A percentile compares a stretch with the other conserved stretches of the same genome.
Evolutionary conservation across 306 rosid species (phyloP).

Genomic region (Trichosanthes cucumerina): DNA sequence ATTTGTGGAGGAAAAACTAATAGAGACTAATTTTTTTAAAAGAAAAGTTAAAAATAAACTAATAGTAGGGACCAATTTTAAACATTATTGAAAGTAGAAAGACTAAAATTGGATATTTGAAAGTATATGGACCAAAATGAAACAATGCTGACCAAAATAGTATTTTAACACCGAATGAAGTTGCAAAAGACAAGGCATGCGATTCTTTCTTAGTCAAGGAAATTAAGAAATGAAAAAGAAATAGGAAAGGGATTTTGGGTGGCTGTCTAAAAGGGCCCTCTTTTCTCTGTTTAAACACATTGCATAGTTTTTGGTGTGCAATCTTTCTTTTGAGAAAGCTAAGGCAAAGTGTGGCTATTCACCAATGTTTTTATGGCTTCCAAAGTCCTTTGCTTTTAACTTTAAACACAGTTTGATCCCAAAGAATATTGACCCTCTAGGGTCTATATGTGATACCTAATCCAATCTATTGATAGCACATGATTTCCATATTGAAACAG

Average conservation of each 20-base stretch:
- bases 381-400: neutral
- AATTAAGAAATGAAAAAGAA: neutral
- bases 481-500: neutral
- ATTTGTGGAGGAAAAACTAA: too few species aligned
- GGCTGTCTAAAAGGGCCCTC: neutral
- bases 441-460: conserved; percentile 1
- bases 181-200: neutral
- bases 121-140: too few species aligned
- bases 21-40: too few species aligned
- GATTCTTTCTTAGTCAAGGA: neutral
- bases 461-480: conserved; percentile 7
- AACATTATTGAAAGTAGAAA: too few species aligned
- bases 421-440: neutral
- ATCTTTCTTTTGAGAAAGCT: neutral
- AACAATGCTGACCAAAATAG: too few species aligned
- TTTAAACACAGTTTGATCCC: neutral
- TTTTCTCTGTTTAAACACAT: conserved; percentile 4
- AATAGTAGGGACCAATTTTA: too few species aligned
- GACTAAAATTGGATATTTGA: too few species aligned
- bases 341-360: neutral
- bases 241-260: neutral
- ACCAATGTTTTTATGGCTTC: neutral
- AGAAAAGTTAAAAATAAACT: too few species aligned
- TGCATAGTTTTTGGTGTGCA: neutral
- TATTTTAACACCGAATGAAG: too few species aligned